phyloP scores from a whole-genome alignment of 2,329 filamentous ascomycete genomes.

The Colletotrichum destructivum region DNA sequence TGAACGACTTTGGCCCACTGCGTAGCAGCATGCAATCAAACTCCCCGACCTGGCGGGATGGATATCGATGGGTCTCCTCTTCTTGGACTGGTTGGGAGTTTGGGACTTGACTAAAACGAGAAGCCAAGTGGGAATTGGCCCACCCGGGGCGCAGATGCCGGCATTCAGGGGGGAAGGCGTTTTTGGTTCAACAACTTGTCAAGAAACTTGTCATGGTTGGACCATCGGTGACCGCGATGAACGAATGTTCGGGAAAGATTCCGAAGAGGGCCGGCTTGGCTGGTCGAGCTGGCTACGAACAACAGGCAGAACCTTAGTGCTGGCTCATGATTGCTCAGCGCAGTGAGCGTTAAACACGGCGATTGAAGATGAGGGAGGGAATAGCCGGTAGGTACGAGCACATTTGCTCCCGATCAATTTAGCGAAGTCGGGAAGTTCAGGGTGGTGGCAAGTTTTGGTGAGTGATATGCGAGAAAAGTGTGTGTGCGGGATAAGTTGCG shows the following conservation, averaged over 20 bases:
- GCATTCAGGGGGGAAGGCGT: constrained; percentile 25
- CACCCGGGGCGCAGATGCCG: constrained; percentile 39
- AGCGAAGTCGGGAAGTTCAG: constrained; percentile 38
- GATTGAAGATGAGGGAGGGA: neutral
- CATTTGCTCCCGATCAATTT: constrained; percentile 27
- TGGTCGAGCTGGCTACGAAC: neutral
- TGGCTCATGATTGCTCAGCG: neutral
- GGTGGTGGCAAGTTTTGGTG: constrained; percentile 34
- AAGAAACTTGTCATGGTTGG: constrained; percentile 31
- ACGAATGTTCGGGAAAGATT: constrained; percentile 30
- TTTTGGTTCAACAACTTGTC: constrained; percentile 36
- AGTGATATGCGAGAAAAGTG: constrained; percentile 7
- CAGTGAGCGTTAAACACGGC: neutral
- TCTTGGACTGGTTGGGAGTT: constrained; percentile 18
- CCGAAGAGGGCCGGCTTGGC: constrained; percentile 30
- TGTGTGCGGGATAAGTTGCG: constrained; percentile 2
- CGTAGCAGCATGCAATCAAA: constrained; percentile 36
- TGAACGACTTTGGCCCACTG: constrained; percentile 12
- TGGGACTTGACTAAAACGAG: constrained; percentile 28
- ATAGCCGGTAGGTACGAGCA: neutral
- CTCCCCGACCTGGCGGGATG: constrained; percentile 25
- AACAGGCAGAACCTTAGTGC: neutral
- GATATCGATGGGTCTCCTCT: constrained; percentile 13
- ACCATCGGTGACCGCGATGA: constrained; percentile 18
- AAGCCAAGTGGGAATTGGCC: constrained; percentile 38